phyloP scores from a whole-genome alignment of 768 basidiomycete genomes.

The Agrocybe praecox region DNA sequence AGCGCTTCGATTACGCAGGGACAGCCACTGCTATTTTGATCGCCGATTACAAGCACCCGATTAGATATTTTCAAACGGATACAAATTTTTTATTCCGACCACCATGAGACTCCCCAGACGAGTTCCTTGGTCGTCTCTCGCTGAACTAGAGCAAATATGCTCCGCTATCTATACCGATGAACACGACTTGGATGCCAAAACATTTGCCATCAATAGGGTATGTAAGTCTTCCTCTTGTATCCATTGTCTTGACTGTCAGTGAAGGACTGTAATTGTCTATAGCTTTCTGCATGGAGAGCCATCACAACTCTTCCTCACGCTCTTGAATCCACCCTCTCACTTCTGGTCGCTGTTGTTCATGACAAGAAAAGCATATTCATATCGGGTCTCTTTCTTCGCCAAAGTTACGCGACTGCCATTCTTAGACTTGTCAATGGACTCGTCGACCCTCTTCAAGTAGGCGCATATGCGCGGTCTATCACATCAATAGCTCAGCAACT shows the following conservation, averaged over 20 bases:
- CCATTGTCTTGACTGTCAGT: neutral
- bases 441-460: slow-evolving; percentile 91
- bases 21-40: slow-evolving; percentile 7
- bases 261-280: neutral
- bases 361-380: slow-evolving; percentile 39
- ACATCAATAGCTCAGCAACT: slow-evolving; percentile 86
- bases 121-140: slow-evolving; percentile 17
- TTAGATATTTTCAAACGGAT: slow-evolving; percentile 2
- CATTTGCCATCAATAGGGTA: slow-evolving; percentile 55
- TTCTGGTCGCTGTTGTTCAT: slow-evolving; percentile 61
- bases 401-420: slow-evolving; percentile 79
- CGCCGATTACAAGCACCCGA: slow-evolving; percentile 2
- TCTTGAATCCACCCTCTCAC: slow-evolving; percentile 68
- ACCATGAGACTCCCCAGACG: slow-evolving; percentile 19
- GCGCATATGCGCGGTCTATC: slow-evolving; percentile 89
- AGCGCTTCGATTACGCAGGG: slow-evolving; percentile 13
- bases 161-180: slow-evolving; percentile 74
- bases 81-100: neutral
- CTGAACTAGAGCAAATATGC: slow-evolving; percentile 18
- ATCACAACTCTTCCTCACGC: slow-evolving; percentile 79
- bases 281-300: slow-evolving; percentile 85
- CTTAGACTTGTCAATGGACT: slow-evolving; percentile 93
- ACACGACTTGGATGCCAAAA: slow-evolving; percentile 45
- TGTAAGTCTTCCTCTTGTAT: slow-evolving; percentile 20
- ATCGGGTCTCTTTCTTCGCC: slow-evolving; percentile 59